These are phyloP conservation scores for Xylaria sp. DNA, from an alignment of 2,329 filamentous ascomycete species.

Conservation along the genomic window DNA sequence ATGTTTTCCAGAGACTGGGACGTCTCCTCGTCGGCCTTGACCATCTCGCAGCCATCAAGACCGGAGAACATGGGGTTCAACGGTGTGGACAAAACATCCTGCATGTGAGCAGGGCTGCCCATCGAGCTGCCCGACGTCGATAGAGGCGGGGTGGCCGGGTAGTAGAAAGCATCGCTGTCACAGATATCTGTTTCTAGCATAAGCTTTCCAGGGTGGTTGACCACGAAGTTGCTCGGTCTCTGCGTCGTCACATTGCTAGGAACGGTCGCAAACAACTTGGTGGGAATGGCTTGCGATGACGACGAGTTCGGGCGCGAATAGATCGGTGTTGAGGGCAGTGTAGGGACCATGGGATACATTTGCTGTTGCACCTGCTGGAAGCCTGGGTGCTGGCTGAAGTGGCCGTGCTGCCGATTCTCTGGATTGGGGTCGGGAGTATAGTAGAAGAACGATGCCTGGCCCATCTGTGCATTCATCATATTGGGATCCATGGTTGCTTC, in stretches of 20 bases:
- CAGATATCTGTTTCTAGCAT: constrained; percentile 81
- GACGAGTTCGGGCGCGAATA: constrained; percentile 75
- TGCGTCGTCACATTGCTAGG: constrained; percentile 78
- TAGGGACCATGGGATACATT: constrained; percentile 66
- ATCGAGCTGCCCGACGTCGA: constrained; percentile 86
- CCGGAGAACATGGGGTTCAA: constrained; percentile 82
- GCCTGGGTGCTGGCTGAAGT: constrained; percentile 75
- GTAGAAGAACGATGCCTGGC: constrained; percentile 85
- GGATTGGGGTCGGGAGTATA: constrained; percentile 81
- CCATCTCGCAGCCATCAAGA: constrained; percentile 71
- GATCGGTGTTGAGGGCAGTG: constrained; percentile 70
- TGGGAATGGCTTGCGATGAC: constrained; percentile 67
- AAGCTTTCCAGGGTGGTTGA: constrained; percentile 55
- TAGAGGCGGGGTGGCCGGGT: constrained; percentile 87
- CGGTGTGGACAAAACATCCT: constrained; percentile 83
- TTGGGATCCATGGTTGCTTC: constrained; percentile 71
- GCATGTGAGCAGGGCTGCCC: constrained; percentile 81
- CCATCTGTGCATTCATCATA: constrained; percentile 69
- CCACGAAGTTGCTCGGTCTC: constrained; percentile 75
- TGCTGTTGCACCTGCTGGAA: constrained; percentile 63
- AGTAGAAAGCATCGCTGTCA: constrained; percentile 72
- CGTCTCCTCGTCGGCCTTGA: constrained; percentile 78
- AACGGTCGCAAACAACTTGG: constrained; percentile 66
- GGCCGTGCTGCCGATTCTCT: constrained; percentile 78
- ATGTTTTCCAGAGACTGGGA: constrained; percentile 77